Base-by-base conservation (phyloP, 2,329 filamentous ascomycete genomes). In the Teratosphaeria gauchensis region DNA sequence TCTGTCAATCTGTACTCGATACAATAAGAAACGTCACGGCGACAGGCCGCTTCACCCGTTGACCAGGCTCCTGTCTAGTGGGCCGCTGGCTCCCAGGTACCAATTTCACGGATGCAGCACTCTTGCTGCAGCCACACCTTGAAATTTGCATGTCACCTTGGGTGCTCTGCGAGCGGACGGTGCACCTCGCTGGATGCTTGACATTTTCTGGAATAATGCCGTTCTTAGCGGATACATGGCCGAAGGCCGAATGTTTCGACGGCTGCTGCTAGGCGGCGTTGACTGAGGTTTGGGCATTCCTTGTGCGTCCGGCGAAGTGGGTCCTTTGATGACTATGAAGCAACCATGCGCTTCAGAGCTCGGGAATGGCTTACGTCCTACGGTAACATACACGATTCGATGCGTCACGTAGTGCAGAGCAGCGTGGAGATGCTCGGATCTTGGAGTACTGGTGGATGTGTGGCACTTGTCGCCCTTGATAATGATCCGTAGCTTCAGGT, bases 71-170 rank as follows among this genome's bases (percentile, higher is more conserved):
- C 1, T 8, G 9, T 31, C 28, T 30, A n/a, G 4, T 32, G 14
- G 21, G 14, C 54, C 54, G 12, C 21, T n/a, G 11, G 7, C 57
- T 62, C 59, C 66, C 68, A 64, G 58, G 46, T 64, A 67, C 67
- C 66, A 51, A 65, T 64, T 64, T 63, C 42, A 58, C 53, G 56
- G 60, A 63, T 58, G 56, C 61, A 59, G 54, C 30, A 63, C 61
- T 56, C 24, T 56, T 58, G 58, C 63, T 68, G 68, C 68, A 68
- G 68, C 66, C 66, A 68, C 68, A 65, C 66, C 65, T 66, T 59
- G 65, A 68, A 64, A 35, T 56, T 58, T 63, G 62, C 59, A 62
- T 59, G 62, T 62, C 64, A 62, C 55, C 61, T 58, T 59, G 55
- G 51, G 51, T 51, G 57, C 32, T 51, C 57, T 61, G 56, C 59